Evolutionary conservation across 2,329 filamentous ascomycete genomes (phyloP).

Genomic region (Nemania sp.): DNA sequence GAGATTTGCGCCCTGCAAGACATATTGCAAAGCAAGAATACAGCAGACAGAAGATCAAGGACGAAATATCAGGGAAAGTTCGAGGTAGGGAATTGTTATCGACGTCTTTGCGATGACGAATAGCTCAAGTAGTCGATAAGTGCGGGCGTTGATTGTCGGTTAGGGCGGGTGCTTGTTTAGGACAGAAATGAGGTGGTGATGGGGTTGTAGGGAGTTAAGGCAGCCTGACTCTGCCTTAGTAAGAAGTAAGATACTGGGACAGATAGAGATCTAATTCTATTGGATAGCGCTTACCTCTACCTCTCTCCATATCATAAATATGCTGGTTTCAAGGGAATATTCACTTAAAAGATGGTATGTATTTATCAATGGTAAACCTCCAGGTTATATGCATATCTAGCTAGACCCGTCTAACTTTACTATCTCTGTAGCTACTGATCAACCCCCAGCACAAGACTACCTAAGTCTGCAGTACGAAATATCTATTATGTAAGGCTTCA

Average conservation of each 20-base stretch:
- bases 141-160: slow-evolving; percentile 13
- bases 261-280: no score
- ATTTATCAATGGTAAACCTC: no score
- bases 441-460: no score
- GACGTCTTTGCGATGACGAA: slow-evolving; percentile 7
- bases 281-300: no score
- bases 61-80: background rate
- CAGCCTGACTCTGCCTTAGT: background rate
- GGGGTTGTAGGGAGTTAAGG: background rate
- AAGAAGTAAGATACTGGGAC: background rate
- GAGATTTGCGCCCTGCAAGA: background rate
- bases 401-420: no score
- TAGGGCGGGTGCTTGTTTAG: background rate
- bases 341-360: no score
- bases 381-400: no score
- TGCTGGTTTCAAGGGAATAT: no score
- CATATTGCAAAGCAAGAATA: background rate
- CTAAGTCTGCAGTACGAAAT: no score
- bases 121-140: background rate
- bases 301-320: no score
- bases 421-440: no score
- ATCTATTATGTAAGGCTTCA: no score
- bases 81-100: background rate
- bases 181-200: slow-evolving; percentile 5
- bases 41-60: background rate